phyloP scores from a whole-genome alignment of 805 yeast genomes.

The Metschnikowia lochheadii region DNA sequence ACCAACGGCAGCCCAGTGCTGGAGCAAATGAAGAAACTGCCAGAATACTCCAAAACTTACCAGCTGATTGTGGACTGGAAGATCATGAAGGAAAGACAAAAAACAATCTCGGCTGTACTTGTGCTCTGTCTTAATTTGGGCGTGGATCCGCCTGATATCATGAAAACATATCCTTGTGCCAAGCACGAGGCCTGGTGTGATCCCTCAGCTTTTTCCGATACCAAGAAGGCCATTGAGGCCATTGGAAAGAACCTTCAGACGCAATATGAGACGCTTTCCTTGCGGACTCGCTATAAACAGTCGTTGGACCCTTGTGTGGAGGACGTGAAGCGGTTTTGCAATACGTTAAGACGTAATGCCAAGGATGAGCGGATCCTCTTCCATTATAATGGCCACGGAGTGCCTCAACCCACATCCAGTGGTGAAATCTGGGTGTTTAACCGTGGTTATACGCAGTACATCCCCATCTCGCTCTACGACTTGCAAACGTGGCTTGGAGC shows the following conservation, averaged over 20 bases:
- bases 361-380: slow-evolving; percentile 90
- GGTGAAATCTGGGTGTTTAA: slow-evolving; percentile 99
- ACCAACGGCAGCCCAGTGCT: slow-evolving; percentile 81
- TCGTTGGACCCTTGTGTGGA: slow-evolving; percentile 93
- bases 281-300: slow-evolving; percentile 86
- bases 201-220: slow-evolving; percentile 74
- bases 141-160: slow-evolving; percentile 95
- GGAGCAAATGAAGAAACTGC: slow-evolving; percentile 45
- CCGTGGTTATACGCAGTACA: slow-evolving; percentile 94
- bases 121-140: slow-evolving; percentile 89
- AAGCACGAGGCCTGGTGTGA: slow-evolving; percentile 91
- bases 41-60: slow-evolving; percentile 43
- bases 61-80: slow-evolving; percentile 89
- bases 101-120: slow-evolving; percentile 89
- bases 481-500: slow-evolving; percentile 97
- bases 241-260: slow-evolving; percentile 84
- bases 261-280: slow-evolving; percentile 84
- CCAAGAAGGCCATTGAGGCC: slow-evolving; percentile 85
- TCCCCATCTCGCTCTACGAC: slow-evolving; percentile 93
- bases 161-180: slow-evolving; percentile 91
- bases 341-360: slow-evolving; percentile 81
- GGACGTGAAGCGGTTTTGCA: slow-evolving; percentile 88
- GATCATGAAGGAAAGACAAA: slow-evolving; percentile 80
- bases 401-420: slow-evolving; percentile 91
- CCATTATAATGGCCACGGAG: slow-evolving; percentile 98